These are phyloP conservation scores for Mucor mucedo DNA, from an alignment of 371 early-diverging fungal species.

Conservation along the genomic window DNA sequence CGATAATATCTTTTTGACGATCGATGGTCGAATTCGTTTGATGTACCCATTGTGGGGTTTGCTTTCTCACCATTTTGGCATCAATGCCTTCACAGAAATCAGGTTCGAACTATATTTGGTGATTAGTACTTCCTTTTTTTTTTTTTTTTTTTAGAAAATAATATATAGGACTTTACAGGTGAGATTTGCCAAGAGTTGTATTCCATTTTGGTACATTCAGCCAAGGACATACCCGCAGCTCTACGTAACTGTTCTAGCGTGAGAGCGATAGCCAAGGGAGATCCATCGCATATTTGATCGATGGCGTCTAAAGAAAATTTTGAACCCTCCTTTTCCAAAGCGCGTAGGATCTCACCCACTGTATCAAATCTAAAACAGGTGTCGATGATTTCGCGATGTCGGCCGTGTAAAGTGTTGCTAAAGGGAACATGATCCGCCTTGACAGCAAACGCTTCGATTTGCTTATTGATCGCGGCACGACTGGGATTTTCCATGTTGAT, in stretches of 20 bases:
- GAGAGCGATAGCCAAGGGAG: slow-evolving; percentile 84
- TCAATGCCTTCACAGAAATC: background rate
- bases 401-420: background rate
- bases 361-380: slow-evolving; percentile 67
- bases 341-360: slow-evolving; percentile 75
- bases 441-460: slow-evolving; percentile 84
- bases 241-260: slow-evolving; percentile 74
- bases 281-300: slow-evolving; percentile 61
- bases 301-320: slow-evolving; percentile 74
- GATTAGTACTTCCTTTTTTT: background rate
- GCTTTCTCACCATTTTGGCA: background rate
- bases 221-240: slow-evolving; percentile 54
- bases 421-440: slow-evolving; percentile 9
- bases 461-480: slow-evolving; percentile 73
- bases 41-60: background rate
- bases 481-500: slow-evolving; percentile 72
- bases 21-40: background rate
- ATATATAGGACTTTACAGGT: slow-evolving; percentile 30
- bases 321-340: slow-evolving; percentile 54
- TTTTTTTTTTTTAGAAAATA: too few species aligned
- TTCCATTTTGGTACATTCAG: slow-evolving; percentile 69
- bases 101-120: background rate
- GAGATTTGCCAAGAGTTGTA: slow-evolving; percentile 69
- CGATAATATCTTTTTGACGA: background rate
- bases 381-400: background rate